Evolutionary conservation across 2,329 filamentous ascomycete genomes (phyloP), one percentile per base, ranked within the genome.

Genomic region (Beauveria australis): DNA sequence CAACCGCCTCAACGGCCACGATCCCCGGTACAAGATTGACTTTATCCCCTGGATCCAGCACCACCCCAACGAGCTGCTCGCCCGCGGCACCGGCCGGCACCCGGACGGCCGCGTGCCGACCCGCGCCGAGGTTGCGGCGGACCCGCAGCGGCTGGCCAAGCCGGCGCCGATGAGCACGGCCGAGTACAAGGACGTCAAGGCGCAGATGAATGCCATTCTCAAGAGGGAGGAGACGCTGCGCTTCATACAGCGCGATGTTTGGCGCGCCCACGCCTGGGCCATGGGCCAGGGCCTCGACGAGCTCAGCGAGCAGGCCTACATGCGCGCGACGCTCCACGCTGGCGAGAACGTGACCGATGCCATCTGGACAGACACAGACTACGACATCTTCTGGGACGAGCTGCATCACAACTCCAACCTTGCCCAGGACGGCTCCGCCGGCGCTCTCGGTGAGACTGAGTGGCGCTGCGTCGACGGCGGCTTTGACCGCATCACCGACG

Each of bases 21-120:
- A 73, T 8, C 61, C 46, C 26, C 56, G 6, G 66, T 76, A 14
- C 67, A 70, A 12, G 70, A 59, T 78, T 55, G 70, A 75, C 47
- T 78, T 78, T 55, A 76, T 76, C 28, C 71, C 72, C 0, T 78
- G 74, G 70, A 68, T 76, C 8, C 74, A 78, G 62, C 69, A 64
- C 9, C 69, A 66, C 24, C 70, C 73, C 14, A 75, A 75, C 46
- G 61, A 62, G 55, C 55, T 62, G 51, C 61, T 62, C 7, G 61
- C 55, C 22, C 49, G 61, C 16, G 61, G 61, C 51, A 62, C 57
- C 26, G 60, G 64, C 52, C 62, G 70, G 1, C 70, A 69, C 1
- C 67, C 69, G 1, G 70, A 71, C 28, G 70, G 69, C 4, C 67
- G 3, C 64, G 67, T 40, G 67, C 69, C 14, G 47, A 66, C 3